Evolutionary conservation across 116 monocot species (phyloP), one percentile per base, ranked within the genome.

Genomic region (Phalaenopsis hybrid): DNA sequence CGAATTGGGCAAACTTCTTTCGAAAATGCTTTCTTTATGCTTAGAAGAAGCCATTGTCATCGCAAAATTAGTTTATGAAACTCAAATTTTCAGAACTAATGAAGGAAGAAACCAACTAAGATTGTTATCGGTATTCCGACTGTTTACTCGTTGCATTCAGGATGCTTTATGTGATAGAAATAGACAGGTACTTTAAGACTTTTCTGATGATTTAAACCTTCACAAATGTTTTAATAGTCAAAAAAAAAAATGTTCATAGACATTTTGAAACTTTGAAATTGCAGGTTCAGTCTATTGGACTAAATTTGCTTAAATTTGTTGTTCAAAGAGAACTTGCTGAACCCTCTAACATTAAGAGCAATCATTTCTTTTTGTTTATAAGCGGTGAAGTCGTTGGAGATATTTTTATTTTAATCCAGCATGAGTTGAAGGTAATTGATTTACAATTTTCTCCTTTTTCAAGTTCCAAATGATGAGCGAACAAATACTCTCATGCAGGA

Each of bases 381-480:
- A 16, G 43, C 55, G 93, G 90, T 44, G 95, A 98, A 84, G 70
- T 93, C 65, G 55, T 94, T 79, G 85, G 69, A 78, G 93, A 98
- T 81, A 57, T 98, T n/a, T 93, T 93, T 74, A 23, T 81, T 77
- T 65, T 94, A 80, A 85, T 95, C 41, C 93, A 93, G 46, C 79
- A 80, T 65, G 85, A 58, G 49, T 55, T 89, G 52, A 91, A 86
- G 98, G 97, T 97, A 87, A 57, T 44, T 69, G 55, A n/a, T 28
- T 41, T 82, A 57, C 12, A 45, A 67, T 67, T 48, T 77, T 77
- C 44, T 45, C 16, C 52, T 33, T 37, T 28, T 20, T 57, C 41
- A 23, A 58, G 55, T 25, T 46, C 17, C 34, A 76, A 49, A 65
- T n/a, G 12, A 34, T 57, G 55, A 65, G 25, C 20, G 58, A 57